Evolutionary conservation across 2,329 filamentous ascomycete species (phyloP).

Genomic region (Hirsutella thompsonii): DNA sequence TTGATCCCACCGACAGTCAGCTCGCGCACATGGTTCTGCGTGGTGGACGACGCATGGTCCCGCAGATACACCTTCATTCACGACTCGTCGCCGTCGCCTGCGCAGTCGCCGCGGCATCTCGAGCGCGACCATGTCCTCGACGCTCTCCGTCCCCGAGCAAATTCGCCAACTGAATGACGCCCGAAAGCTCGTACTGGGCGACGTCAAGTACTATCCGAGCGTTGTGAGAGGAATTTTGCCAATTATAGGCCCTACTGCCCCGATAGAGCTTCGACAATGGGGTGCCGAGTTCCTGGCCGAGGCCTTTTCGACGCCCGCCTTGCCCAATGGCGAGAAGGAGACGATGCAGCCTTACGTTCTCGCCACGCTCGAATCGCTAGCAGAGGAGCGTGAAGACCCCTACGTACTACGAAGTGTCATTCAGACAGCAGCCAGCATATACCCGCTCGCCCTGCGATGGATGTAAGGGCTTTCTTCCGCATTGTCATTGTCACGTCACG

Average conservation of each 20-base stretch:
- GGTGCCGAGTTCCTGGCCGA: conserved; percentile 92
- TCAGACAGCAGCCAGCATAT: conserved; percentile 83
- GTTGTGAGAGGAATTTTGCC: conserved; percentile 90
- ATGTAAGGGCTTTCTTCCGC: conserved; percentile 55
- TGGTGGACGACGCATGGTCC: not conserved
- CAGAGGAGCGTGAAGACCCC: conserved; percentile 63
- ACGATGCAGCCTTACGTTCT: conserved; percentile 65
- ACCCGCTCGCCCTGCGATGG: conserved; percentile 82
- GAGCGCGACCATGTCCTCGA: conserved; percentile 31
- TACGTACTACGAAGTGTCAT: conserved; percentile 76
- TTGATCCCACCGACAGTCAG: conserved; percentile 2
- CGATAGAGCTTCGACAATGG: conserved; percentile 83
- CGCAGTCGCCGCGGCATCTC: not conserved
- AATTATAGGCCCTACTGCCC: conserved; percentile 64
- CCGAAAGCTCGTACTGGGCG: conserved; percentile 75
- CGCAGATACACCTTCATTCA: not conserved
- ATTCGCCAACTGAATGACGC: conserved; percentile 82
- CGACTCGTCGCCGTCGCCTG: not conserved
- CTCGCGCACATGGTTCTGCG: conserved; percentile 5
- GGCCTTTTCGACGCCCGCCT: conserved; percentile 83
- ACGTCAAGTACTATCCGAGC: conserved; percentile 79
- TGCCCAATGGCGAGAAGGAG: conserved; percentile 68
- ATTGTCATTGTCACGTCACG: not conserved
- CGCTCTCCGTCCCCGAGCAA: conserved; percentile 56
- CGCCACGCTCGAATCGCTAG: conserved; percentile 57